Evolutionary conservation across 208 protist species (phyloP), one percentile per base, ranked within the genome.

Genomic region (Leishmania braziliensis): DNA sequence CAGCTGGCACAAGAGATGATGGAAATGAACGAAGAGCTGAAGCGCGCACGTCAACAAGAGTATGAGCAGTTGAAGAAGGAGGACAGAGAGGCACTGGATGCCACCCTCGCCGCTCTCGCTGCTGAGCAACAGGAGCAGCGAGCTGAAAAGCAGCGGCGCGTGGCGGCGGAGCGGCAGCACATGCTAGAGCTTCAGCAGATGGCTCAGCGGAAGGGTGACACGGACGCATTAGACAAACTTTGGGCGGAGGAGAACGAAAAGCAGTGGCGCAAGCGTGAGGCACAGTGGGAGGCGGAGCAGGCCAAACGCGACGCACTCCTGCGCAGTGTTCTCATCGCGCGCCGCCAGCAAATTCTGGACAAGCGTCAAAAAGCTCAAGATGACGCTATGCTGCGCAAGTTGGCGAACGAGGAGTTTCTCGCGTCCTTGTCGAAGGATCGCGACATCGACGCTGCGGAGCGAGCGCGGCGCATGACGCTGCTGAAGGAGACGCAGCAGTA

Each of bases 211-310:
- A 90, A 90, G 82, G 91, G 90, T 16, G 82, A 91, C 78, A 80
- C 84, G 5, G 69, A 86, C 66, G 73, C 81, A 14, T 84, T 96
- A 26, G 94, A 97, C 72, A 85, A 89, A 66, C 78, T 97, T 53
- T 97, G 94, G 93, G 89, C 91, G 69, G 92, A 96, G 85, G 94
- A 88, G 43, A 96, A 90, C 81, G 86, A 91, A 58, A 89, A 90
- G 78, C 82, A 95, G 85, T 97, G 94, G 94, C 91, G 65, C 77
- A 94, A 93, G 82, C 92, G 92, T 33, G 92, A 97, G 88, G 84
- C 83, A 20, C 84, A 88, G 68, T 97, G 94, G 93, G 70, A 85
- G 23, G 89, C 88, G 23, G 90, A 96, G 3, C 85, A 91, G 85
- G 76, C 85, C 20, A 88, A 86, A 82, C 92, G 94, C 16, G 85